These are phyloP conservation scores for Saturnispora dispora DNA, from an alignment of 805 yeast genomes.

Conservation along the genomic window DNA sequence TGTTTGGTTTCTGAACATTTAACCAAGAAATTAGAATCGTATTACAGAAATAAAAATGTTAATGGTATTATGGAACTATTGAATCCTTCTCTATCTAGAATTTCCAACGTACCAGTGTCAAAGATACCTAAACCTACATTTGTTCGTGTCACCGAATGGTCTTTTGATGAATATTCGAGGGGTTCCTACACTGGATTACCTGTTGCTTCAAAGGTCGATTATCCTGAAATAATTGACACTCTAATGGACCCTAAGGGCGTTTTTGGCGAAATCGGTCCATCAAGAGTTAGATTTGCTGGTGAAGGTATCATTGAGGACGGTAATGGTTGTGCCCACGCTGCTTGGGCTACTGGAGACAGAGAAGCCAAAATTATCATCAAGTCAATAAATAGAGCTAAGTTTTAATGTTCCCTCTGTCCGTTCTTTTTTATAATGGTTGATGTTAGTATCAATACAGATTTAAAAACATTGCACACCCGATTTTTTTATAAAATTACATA, in stretches of 20 bases:
- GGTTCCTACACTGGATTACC: constrained; percentile 35
- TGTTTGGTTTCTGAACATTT: constrained; percentile 42
- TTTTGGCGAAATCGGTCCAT: constrained; percentile 23
- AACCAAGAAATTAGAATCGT: constrained; percentile 38
- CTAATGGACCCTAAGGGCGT: constrained; percentile 34
- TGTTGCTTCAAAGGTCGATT: constrained; percentile 20
- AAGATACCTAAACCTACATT: constrained; percentile 21
- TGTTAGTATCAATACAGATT: background rate
- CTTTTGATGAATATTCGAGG: constrained; percentile 40
- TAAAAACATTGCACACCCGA: background rate
- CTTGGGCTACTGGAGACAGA: constrained; percentile 41
- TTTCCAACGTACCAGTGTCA: constrained; percentile 19
- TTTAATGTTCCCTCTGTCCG: constrained; percentile 10
- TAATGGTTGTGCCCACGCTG: constrained; percentile 53
- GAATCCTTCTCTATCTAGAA: constrained; percentile 32
- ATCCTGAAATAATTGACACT: constrained; percentile 28
- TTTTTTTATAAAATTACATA: background rate
- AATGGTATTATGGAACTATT: constrained; percentile 37
- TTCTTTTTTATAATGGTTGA: constrained; percentile 22
- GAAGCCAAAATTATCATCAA: constrained; percentile 31
- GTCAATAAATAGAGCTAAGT: constrained; percentile 18
- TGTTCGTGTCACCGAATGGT: constrained; percentile 36
- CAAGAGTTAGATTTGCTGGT: constrained; percentile 45
- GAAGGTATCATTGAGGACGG: constrained; percentile 46
- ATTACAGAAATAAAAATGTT: constrained; percentile 20